Base-by-base conservation (phyloP, 768 basidiomycete species). In the Kwoniella botswanensis region DNA sequence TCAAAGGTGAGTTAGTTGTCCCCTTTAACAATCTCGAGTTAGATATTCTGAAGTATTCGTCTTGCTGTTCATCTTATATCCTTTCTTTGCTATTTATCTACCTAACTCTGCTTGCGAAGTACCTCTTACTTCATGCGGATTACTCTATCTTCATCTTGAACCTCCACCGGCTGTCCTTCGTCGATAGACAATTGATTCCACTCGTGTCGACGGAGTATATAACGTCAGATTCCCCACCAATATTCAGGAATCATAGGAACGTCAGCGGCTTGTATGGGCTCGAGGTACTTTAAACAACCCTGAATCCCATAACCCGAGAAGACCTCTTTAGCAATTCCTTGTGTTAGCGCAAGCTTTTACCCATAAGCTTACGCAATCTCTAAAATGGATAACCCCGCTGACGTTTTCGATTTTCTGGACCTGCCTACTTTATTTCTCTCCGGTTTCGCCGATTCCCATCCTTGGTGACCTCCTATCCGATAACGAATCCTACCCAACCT, bases 191-290 rank as follows among this genome's bases (percentile, higher is more conserved):
- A n/a, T 7, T 42, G 41, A 11, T 58, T 10, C 42, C 21, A 18
- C 26, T 35, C 26, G 57, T 35, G 13, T 43, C 43, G 59, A 42
- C n/a, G 21, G 42, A 18, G 35, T 7, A 35, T 7, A 35, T 61
- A 42, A 61, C 59, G 59, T 61, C 42, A 61, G 59, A 61, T 61
- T 35, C 59, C 59, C 59, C 59, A 61, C 59, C 59, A 61, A 43
- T 43, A 15, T 18, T 61, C 59, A 61, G 59, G 59, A 61, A 9
- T 43, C 42, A n/a, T 43, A 44, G 59, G 59, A 46, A 61, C 59
- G 59, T 61, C 59, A 61, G 59, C 59, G 59, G 59, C 59, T 61
- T 61, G 42, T 21, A 15, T 18, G 46, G 18, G 7, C 46, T 18
- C 18, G 46, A 12, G 13, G 18, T 50, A 50, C 46, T 50, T 17